Evolutionary conservation across 495 filamentous ascomycete species (phyloP).

Genomic region (Neurospora sp.): DNA sequence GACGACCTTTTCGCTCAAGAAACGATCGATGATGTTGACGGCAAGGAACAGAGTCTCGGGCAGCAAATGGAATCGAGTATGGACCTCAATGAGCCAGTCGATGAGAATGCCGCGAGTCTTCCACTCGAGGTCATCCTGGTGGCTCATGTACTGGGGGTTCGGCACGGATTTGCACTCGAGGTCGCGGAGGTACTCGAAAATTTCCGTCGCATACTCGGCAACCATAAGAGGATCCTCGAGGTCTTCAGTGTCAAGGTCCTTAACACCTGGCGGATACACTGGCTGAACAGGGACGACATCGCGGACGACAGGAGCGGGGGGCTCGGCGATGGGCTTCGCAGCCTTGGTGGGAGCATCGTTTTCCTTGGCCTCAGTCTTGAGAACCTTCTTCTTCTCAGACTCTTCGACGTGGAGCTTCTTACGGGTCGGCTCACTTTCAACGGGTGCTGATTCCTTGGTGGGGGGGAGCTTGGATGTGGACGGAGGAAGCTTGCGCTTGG

Average conservation of each 20-base stretch:
- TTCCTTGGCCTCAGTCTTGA: conserved; percentile 31
- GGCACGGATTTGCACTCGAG: conserved; percentile 76
- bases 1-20: conserved; percentile 86
- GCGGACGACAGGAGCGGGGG: neutral
- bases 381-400: conserved; percentile 15
- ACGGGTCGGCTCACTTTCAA: conserved; percentile 44
- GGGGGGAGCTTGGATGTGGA: conserved; percentile 34
- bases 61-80: conserved; percentile 90
- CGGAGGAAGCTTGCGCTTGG: conserved; percentile 48
- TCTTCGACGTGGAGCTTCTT: conserved; percentile 37
- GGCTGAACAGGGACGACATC: conserved; percentile 14
- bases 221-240: conserved; percentile 92
- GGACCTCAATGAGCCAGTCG: conserved; percentile 97
- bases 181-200: conserved; percentile 90
- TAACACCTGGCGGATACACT: conserved; percentile 40
- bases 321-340: conserved; percentile 19
- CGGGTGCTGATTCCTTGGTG: conserved; percentile 48
- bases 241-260: conserved; percentile 76
- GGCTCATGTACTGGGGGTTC: conserved; percentile 87
- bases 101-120: conserved; percentile 96
- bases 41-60: conserved; percentile 97
- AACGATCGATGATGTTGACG: conserved; percentile 97
- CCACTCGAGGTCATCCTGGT: conserved; percentile 92
- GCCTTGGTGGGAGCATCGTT: conserved; percentile 26
- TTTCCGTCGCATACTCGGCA: conserved; percentile 92